These are phyloP conservation scores for Tricholomella constricta DNA, from an alignment of 768 basidiomycete genomes.

Conservation along the genomic window DNA sequence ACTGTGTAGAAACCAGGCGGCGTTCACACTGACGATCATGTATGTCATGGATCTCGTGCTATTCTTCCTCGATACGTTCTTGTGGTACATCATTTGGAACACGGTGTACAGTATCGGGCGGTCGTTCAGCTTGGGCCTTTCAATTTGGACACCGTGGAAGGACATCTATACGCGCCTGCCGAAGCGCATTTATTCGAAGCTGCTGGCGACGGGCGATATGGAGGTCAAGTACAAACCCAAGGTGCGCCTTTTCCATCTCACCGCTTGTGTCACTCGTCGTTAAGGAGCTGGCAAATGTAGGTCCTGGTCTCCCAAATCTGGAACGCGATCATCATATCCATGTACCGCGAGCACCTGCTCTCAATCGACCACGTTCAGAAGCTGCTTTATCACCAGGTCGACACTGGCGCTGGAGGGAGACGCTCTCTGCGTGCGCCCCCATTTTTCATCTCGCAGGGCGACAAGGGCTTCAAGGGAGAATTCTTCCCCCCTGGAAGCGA, in stretches of 20 bases:
- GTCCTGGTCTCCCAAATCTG: slow-evolving; percentile 98
- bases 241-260: slow-evolving; percentile 44
- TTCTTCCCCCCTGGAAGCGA: slow-evolving; percentile 97
- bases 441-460: slow-evolving; percentile 96
- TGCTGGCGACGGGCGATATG: slow-evolving; percentile 93
- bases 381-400: slow-evolving; percentile 95
- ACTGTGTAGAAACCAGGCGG: slow-evolving; percentile 91
- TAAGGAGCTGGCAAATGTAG: slow-evolving; percentile 48
- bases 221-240: slow-evolving; percentile 99
- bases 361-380: slow-evolving; percentile 99
- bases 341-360: slow-evolving; percentile 98
- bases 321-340: slow-evolving; percentile 99
- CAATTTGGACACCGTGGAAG: slow-evolving; percentile 99
- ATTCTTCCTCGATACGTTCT: slow-evolving; percentile 99
- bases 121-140: slow-evolving; percentile 88
- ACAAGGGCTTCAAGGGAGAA: slow-evolving; percentile 75
- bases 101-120: slow-evolving; percentile 89
- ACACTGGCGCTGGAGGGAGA: slow-evolving; percentile 74
- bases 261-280: neutral
- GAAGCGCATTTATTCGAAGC: slow-evolving; percentile 95
- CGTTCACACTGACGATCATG: slow-evolving; percentile 96
- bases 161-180: slow-evolving; percentile 96
- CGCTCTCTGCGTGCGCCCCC: slow-evolving; percentile 92
- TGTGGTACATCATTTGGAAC: slow-evolving; percentile 99
- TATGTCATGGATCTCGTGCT: slow-evolving; percentile 97